Percentiles rank a stretch among this genome's conserved stretches.
Evolutionary conservation across 2,329 filamentous ascomycete genomes (phyloP).

Genomic region (Epichloe festucae): DNA sequence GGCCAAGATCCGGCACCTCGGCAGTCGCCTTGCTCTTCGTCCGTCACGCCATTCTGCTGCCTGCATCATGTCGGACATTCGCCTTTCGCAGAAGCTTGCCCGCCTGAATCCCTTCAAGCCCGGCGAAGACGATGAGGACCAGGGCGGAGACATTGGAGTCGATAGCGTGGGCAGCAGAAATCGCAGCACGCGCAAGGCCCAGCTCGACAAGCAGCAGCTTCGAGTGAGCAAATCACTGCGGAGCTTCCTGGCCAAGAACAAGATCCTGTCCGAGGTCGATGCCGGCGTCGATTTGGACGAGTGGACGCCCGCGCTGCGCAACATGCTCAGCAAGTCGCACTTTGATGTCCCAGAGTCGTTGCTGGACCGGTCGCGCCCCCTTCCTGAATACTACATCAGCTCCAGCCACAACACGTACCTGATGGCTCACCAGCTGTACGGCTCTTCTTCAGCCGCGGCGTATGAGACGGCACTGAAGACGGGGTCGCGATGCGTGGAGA

Average conservation of each 20-base stretch:
- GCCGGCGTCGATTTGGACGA: constrained; percentile 28
- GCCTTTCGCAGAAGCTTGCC: constrained; percentile 16
- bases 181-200: constrained; percentile 35
- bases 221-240: constrained; percentile 46
- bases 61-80: constrained; percentile 11
- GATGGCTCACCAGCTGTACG: constrained; percentile 55
- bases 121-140: constrained; percentile 20
- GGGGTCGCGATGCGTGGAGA: constrained; percentile 58
- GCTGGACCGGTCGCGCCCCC: constrained; percentile 43
- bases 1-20: too few species aligned
- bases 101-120: constrained; percentile 19
- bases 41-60: background rate
- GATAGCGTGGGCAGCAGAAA: constrained; percentile 46
- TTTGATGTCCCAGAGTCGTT: constrained; percentile 41
- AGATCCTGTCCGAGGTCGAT: constrained; percentile 35
- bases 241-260: constrained; percentile 39
- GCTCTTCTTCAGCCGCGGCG: constrained; percentile 45
- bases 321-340: constrained; percentile 43
- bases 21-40: too few species aligned
- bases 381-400: constrained; percentile 60
- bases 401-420: constrained; percentile 65
- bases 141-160: constrained; percentile 19
- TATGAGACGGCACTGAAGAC: constrained; percentile 50
- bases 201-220: constrained; percentile 38
- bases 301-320: constrained; percentile 31